Conservation (phyloP, 148 eudicot species). For the Cornus controversa region DNA sequence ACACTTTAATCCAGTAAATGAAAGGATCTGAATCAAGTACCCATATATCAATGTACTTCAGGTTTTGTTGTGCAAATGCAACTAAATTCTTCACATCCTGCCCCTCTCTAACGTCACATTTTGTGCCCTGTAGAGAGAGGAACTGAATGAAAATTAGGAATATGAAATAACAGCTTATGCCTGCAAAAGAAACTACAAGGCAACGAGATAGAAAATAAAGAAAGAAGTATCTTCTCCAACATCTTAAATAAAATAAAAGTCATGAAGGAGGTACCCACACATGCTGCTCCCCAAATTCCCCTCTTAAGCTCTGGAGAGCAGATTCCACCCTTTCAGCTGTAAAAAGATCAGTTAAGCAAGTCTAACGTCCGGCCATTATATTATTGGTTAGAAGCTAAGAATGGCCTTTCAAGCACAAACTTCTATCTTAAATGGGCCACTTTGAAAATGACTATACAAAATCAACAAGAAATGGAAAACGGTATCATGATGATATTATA, state of each 20-base stretch:
- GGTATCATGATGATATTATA: no score
- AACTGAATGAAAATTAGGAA: constrained; percentile 9
- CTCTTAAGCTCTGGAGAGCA: constrained; percentile 60
- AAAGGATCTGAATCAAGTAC: constrained; percentile 38
- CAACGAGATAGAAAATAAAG: constrained; percentile 3
- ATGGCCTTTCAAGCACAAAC: no score
- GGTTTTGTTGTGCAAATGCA: constrained; percentile 69
- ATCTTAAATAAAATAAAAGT: constrained; percentile 18
- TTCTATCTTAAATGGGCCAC: no score
- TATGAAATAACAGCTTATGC: not conserved
- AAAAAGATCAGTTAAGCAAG: not conserved
- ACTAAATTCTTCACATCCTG: constrained; percentile 77
- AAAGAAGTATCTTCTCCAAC: constrained; percentile 3
- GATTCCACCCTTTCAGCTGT: constrained; percentile 79
- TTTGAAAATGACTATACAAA: no score
- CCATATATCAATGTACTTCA: constrained; percentile 85
- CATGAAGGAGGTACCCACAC: constrained; percentile 92
- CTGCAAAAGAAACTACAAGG: not conserved
- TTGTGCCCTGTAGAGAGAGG: constrained; percentile 57
- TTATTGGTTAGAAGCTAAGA: not conserved
- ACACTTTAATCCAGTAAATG: not conserved
- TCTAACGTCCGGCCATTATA: not conserved
- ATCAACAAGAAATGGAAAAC: no score
- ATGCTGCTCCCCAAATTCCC: constrained; percentile 79
- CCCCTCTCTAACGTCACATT: constrained; percentile 82